Conservation (phyloP, 805 yeast species). For the Hanseniaspora pseudoguilliermondii region DNA sequence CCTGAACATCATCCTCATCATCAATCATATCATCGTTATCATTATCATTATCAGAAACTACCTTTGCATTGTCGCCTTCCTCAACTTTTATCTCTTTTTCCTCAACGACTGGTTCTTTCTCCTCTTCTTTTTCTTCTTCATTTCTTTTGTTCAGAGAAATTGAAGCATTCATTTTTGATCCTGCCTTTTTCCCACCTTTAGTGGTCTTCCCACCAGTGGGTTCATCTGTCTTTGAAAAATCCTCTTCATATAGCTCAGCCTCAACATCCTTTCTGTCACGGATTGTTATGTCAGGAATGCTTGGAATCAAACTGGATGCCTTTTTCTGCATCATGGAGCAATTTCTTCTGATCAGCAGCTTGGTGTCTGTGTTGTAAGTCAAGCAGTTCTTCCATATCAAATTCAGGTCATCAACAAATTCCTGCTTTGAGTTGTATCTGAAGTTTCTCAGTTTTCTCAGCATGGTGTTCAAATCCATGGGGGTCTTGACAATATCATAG, state of each 20-base stretch:
- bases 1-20: slow-evolving; percentile 24
- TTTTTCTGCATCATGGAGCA: slow-evolving; percentile 94
- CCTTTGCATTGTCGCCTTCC: background rate
- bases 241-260: slow-evolving; percentile 16
- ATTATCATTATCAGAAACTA: slow-evolving; percentile 5
- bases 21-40: slow-evolving; percentile 36
- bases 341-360: slow-evolving; percentile 78
- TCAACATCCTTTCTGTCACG: slow-evolving; percentile 43
- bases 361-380: slow-evolving; percentile 87
- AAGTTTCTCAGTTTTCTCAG: slow-evolving; percentile 74
- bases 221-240: slow-evolving; percentile 17
- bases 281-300: slow-evolving; percentile 79
- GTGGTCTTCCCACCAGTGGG: slow-evolving; percentile 27
- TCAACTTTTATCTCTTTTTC: background rate
- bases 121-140: slow-evolving; percentile 1
- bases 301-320: slow-evolving; percentile 58
- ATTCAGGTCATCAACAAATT: slow-evolving; percentile 90
- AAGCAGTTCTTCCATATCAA: slow-evolving; percentile 91
- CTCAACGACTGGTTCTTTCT: slow-evolving; percentile 11
- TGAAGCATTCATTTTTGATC: background rate
- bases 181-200: slow-evolving; percentile 20
- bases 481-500: slow-evolving; percentile 73
- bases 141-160: background rate
- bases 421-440: slow-evolving; percentile 72
- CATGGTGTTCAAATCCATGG: slow-evolving; percentile 94